phyloP scores from a whole-genome alignment of 129 eudicot species.

The Helichrysum umbraculigerum region DNA sequence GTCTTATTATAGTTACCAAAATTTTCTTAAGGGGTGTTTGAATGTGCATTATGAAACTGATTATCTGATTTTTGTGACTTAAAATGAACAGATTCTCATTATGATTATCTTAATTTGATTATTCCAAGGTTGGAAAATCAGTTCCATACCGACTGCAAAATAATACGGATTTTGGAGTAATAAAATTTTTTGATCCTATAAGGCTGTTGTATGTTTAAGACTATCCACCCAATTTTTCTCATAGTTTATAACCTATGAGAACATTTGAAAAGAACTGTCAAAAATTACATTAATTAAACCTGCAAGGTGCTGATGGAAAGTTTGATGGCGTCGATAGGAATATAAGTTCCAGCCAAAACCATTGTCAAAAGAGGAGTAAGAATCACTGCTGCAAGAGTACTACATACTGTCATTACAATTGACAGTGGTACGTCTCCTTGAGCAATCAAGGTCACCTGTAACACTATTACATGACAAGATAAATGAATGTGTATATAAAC shows the following conservation, averaged over 20 bases:
- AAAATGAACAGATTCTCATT: background rate
- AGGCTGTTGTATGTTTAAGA: background rate
- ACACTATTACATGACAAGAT: slow-evolving; percentile 45
- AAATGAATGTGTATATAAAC: slow-evolving; percentile 26
- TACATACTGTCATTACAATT: slow-evolving; percentile 74
- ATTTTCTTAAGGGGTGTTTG: background rate
- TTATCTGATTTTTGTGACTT: background rate
- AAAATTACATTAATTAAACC: slow-evolving; percentile 33
- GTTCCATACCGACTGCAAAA: background rate
- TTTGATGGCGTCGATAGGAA: slow-evolving; percentile 70
- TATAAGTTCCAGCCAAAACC: slow-evolving; percentile 78
- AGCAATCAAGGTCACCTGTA: slow-evolving; percentile 89
- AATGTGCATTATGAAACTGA: background rate
- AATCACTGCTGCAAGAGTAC: slow-evolving; percentile 81
- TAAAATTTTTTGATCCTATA: too few species aligned
- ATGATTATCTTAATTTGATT: background rate
- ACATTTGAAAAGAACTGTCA: too few species aligned
- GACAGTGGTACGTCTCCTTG: slow-evolving; percentile 88
- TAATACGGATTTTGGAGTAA: too few species aligned
- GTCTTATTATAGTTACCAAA: background rate
- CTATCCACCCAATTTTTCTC: background rate
- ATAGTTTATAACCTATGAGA: background rate
- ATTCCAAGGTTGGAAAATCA: background rate
- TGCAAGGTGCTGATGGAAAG: slow-evolving; percentile 84
- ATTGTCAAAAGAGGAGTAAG: slow-evolving; percentile 76